Conservation (phyloP, 2,329 filamentous ascomycete species). For the Metarhizium robertsii region DNA sequence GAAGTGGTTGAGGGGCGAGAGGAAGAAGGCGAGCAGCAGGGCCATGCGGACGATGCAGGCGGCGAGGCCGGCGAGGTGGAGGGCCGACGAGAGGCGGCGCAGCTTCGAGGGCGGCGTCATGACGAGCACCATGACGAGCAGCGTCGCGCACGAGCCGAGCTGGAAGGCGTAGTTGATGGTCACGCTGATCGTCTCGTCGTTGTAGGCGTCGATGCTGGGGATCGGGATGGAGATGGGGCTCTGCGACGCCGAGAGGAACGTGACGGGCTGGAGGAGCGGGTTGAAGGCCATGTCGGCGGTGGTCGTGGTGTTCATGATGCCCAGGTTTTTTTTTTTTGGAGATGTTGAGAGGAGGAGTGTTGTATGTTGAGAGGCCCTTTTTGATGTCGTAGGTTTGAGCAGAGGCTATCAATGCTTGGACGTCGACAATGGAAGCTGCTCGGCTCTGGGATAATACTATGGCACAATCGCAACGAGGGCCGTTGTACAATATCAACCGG, state of each 20-base stretch:
- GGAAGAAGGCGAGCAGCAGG: constrained; percentile 49
- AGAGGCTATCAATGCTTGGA: too few species aligned
- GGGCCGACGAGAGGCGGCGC: constrained; percentile 50
- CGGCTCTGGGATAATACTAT: neutral
- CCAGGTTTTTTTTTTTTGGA: too few species aligned
- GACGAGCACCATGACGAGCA: constrained; percentile 56
- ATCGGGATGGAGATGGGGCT: constrained; percentile 23
- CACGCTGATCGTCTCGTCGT: constrained; percentile 23
- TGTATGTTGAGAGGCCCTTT: too few species aligned
- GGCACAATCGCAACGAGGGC: neutral
- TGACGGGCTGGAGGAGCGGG: constrained; percentile 25
- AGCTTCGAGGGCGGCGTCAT: constrained; percentile 60
- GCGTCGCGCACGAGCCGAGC: constrained; percentile 56
- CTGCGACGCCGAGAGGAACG: constrained; percentile 20
- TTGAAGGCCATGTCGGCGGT: constrained; percentile 16
- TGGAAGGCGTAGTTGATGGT: constrained; percentile 60
- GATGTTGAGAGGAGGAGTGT: too few species aligned
- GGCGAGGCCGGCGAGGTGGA: constrained; percentile 54
- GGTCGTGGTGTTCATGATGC: neutral
- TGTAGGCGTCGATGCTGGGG: constrained; percentile 21
- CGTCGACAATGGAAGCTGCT: too few species aligned
- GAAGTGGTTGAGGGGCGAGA: constrained; percentile 49
- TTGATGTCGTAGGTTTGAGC: too few species aligned
- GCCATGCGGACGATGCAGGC: constrained; percentile 51
- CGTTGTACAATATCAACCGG: neutral